Conservation (phyloP, 257 asterid genomes). For the Perilla frutescens region DNA sequence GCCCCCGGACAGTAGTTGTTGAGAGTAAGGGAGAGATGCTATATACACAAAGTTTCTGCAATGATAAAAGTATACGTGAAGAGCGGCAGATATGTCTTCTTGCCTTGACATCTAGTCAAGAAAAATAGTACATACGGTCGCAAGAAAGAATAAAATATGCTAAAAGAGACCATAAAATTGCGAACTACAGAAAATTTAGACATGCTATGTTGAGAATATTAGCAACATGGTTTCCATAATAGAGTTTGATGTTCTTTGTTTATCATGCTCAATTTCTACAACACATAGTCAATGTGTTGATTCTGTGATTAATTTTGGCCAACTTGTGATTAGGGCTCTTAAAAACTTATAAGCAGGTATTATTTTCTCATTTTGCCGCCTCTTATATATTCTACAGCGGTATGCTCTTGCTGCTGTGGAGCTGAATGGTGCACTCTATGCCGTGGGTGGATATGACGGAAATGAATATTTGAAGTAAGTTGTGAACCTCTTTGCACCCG, state of each 20-base stretch:
- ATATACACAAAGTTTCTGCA: not conserved
- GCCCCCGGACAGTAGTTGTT: not conserved
- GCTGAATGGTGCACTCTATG: slow-evolving; percentile 78
- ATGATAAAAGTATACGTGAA: not conserved
- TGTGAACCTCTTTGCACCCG: slow-evolving; percentile 22
- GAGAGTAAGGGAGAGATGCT: slow-evolving; percentile 19
- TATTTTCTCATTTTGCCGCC: slow-evolving; percentile 22
- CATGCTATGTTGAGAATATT: slow-evolving; percentile 13
- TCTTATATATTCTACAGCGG: slow-evolving; percentile 52
- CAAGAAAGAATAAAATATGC: not conserved
- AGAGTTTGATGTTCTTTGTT: slow-evolving; percentile 12
- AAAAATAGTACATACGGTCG: not conserved
- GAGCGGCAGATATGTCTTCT: not conserved
- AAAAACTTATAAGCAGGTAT: not conserved
- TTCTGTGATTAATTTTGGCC: not conserved
- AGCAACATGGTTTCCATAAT: slow-evolving; percentile 5
- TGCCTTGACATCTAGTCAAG: not conserved
- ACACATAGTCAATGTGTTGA: slow-evolving; percentile 9
- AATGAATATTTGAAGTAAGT: slow-evolving; percentile 70
- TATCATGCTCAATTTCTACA: not conserved
- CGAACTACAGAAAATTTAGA: not conserved
- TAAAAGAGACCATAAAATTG: not conserved
- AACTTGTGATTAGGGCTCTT: not conserved
- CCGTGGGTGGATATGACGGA: slow-evolving; percentile 85
- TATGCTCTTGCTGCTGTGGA: slow-evolving; percentile 80